Base-by-base conservation (phyloP, 192 early-diverging fungal species). In the Physocladia obscura region DNA sequence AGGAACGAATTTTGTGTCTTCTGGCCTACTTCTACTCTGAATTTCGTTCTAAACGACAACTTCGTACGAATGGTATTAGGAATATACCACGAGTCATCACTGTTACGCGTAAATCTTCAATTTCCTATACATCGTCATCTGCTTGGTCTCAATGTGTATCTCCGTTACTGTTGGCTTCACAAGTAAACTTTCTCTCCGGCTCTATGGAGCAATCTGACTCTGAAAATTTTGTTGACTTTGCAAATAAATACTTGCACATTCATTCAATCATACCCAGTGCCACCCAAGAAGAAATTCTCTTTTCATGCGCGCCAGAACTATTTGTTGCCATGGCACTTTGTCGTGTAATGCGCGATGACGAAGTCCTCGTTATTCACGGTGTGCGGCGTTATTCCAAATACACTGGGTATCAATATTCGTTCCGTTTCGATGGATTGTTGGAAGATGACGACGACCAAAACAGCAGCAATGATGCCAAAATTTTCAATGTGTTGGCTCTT, bases 171-270 rank as follows among this genome's bases (percentile, higher is more conserved):
- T 13, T n/a, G 11, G 40, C 40, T 44, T 8, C 8, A 8, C 8
- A 44, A 44, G 68, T 71, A 13, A 17, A 15, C 21, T n/a, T 73
- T 32, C 36, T 55, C 15, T 30, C 48, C 40, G 71, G 29, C 0
- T 21, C 5, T 31, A 73, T 74, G 72, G 68, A 74, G 39, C 13
- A 15, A 1, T 61, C 72, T n/a, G 24, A 3, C 24, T 22, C 72
- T 13, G n/a, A 1, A 24, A 22, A 19, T 4, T 56, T 75, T 27
- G 57, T 76, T 26, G 74, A 76, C 50, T 76, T 76, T 55, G 74
- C 74, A 34, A 76, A 76, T 62, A 69, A 73, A 30, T 59, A 73
- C n/a, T 19, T 76, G n/a, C 74, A 75, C 38, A 67, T 76, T 52
- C 71, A 75, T 60, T 24, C 13, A 21, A 75, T 77, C 26, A 74